A percentile compares a stretch with the other conserved stretches of the same genome.
These are phyloP conservation scores for Dactylellina drechsleri DNA, from an alignment of 2,329 filamentous ascomycete genomes.

Conservation along the genomic window DNA sequence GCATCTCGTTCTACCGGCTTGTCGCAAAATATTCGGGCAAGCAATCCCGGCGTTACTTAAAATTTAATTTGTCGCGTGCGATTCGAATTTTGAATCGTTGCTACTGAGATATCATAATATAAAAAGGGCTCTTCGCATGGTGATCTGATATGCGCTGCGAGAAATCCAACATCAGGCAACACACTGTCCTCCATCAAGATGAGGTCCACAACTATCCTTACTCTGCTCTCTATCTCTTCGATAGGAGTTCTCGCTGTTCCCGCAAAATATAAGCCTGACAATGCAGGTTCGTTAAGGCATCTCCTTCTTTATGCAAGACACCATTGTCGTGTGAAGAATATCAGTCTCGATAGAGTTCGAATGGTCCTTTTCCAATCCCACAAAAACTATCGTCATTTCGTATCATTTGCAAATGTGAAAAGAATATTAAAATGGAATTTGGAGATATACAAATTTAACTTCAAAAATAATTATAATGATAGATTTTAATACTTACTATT, in stretches of 20 bases:
- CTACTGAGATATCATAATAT: conserved; percentile 2
- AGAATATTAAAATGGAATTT: neutral
- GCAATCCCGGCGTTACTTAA: too few species aligned
- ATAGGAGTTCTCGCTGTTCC: conserved; percentile 35
- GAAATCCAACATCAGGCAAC: conserved; percentile 41
- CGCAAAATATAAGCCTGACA: conserved; percentile 24
- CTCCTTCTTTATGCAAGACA: neutral
- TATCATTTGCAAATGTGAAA: too few species aligned
- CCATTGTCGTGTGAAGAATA: neutral
- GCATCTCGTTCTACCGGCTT: conserved; percentile 35
- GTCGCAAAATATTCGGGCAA: conserved; percentile 13
- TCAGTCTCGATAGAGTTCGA: neutral
- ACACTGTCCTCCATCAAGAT: conserved; percentile 31
- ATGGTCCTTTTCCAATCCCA: too few species aligned
- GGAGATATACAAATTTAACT: neutral
- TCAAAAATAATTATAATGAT: too few species aligned
- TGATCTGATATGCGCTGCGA: conserved; percentile 14
- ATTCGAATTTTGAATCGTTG: neutral
- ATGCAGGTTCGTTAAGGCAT: conserved; percentile 16
- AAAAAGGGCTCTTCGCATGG: conserved; percentile 36
- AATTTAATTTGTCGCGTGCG: conserved; percentile 40
- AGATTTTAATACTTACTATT: too few species aligned
- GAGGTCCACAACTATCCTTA: conserved; percentile 41
- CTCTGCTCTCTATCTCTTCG: conserved; percentile 25
- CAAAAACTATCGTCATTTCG: too few species aligned